Base-by-base conservation (phyloP, 2,329 filamentous ascomycete species). In the Alternaria sp. region DNA sequence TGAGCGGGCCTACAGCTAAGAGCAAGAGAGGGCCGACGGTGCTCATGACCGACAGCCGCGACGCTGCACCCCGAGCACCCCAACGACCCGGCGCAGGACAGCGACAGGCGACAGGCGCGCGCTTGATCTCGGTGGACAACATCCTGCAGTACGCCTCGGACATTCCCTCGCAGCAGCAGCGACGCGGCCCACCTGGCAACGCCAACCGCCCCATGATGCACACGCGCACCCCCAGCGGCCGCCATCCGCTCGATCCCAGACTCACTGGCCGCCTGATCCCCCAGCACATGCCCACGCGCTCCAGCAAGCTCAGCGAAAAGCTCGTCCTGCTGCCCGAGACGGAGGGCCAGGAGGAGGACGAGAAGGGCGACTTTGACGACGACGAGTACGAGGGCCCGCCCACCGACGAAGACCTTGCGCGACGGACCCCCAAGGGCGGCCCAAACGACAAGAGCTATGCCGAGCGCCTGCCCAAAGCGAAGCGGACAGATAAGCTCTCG, bases 241-340 rank as follows among this genome's bases (percentile, higher is more conserved):
- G 78, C 71, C 80, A 85, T 84, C 85, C 85, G 10, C 78, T 86
- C 58, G 83, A 88, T 47, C 84, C 85, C 10, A 86, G 85, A 65
- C 82, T 88, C 45, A 84, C 85, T 46, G 86, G 87, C 11, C 84
- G 87, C 82, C 79, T 88, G 50, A 82, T 85, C 1, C 85, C 86
- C 55, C 83, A 86, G 58, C 85, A 88, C 68, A 84, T 97, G 69
- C 96, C 95, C 0, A 91, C 93, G 6, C 88, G 96, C 57, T 96
- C 94, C 41, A 96, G 93, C 26, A 97, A 98, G 80, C 91, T 97
- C 68, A 97, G 93, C 79, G 93, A 98, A 83, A 98, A 98, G 82
- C 85, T 99, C n/a, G 96, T 99, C 0, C 84, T 98, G 37, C 86
- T 99, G 14, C 96, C 96, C 1, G 95, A 97, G 76, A 91, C 94